A percentile compares a stretch with the other conserved stretches of the same genome.
phyloP scores from a whole-genome alignment of 2,329 filamentous ascomycete species.

The Ceratocystiopsis sp. region DNA sequence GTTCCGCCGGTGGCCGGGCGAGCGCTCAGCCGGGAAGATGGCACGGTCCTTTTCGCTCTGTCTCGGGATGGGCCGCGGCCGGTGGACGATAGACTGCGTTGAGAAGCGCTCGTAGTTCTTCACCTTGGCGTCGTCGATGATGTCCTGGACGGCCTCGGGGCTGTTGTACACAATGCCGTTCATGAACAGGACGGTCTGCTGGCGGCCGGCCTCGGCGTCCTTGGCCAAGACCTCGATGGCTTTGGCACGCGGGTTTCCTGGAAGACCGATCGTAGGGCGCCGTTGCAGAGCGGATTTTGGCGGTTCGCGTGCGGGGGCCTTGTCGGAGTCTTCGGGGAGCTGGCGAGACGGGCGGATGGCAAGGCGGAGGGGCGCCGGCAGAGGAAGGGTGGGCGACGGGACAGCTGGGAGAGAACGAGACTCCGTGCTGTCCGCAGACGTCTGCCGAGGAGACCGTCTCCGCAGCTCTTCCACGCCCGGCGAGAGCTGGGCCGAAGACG shows the following conservation, averaged over 20 bases:
- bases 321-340: conserved; percentile 12
- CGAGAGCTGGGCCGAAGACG: conserved; percentile 32
- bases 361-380: conserved; percentile 2
- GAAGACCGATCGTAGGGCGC: conserved; percentile 29
- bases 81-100: conserved; percentile 29
- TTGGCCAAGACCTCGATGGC: conserved; percentile 15
- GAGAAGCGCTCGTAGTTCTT: conserved; percentile 10
- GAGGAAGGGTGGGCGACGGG: conserved; percentile 1
- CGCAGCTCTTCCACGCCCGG: conserved; percentile 32
- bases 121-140: conserved; percentile 26
- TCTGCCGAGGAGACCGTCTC: conserved; percentile 31
- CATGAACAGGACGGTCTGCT: conserved; percentile 36
- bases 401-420: not conserved
- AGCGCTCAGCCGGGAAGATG: conserved; percentile 28
- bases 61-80: conserved; percentile 38
- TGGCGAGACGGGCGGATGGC: conserved; percentile 17
- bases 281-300: conserved; percentile 24
- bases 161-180: conserved; percentile 40
- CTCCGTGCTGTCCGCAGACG: conserved; percentile 3
- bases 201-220: conserved; percentile 15
- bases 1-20: conserved; percentile 27
- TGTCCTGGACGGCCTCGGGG: conserved; percentile 28
- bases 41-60: conserved; percentile 27
- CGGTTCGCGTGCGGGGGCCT: conserved; percentile 17
- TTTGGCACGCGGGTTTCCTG: conserved; percentile 27